Evolutionary conservation across 768 basidiomycete species (phyloP).

Genomic region (Candolleomyces eurysporus): DNA sequence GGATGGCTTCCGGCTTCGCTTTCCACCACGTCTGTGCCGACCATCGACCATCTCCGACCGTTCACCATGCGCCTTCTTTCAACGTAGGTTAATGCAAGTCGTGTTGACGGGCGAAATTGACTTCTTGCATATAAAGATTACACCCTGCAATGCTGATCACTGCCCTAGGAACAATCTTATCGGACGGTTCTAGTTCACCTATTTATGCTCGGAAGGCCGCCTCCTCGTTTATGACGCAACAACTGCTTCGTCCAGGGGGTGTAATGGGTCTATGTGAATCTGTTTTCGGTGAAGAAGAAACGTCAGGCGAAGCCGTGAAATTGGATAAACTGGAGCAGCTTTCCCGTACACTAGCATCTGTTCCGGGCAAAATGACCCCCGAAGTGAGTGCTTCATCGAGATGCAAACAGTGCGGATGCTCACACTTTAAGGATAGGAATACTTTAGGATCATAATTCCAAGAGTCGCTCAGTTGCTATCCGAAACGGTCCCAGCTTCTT

Average conservation of each 20-base stretch:
- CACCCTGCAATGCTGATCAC: conserved; percentile 65
- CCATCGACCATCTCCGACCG: conserved; percentile 48
- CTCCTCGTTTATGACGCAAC: conserved; percentile 62
- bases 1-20: conserved; percentile 71
- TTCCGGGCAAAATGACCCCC: conserved; percentile 53
- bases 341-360: conserved; percentile 57
- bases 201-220: conserved; percentile 58
- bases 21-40: conserved; percentile 32
- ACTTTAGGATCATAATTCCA: conserved; percentile 55
- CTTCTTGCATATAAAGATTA: conserved; percentile 40
- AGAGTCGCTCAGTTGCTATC: conserved; percentile 52
- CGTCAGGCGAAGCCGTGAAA: conserved; percentile 45
- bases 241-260: conserved; percentile 69
- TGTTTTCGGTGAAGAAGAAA: conserved; percentile 63
- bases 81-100: conserved; percentile 45
- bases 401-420: not conserved
- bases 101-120: conserved; percentile 14
- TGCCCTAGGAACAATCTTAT: conserved; percentile 60
- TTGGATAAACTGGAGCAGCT: conserved; percentile 75
- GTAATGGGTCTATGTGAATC: conserved; percentile 67
- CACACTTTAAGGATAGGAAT: conserved; percentile 43
- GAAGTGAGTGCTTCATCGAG: conserved; percentile 42
- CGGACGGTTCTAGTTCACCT: conserved; percentile 40
- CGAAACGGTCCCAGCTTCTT: conserved; percentile 37
- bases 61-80: conserved; percentile 55